A percentile compares a stretch with the other conserved stretches of the same genome.
phyloP scores from a whole-genome alignment of 148 eudicot species.

The Spergularia bocconei region DNA sequence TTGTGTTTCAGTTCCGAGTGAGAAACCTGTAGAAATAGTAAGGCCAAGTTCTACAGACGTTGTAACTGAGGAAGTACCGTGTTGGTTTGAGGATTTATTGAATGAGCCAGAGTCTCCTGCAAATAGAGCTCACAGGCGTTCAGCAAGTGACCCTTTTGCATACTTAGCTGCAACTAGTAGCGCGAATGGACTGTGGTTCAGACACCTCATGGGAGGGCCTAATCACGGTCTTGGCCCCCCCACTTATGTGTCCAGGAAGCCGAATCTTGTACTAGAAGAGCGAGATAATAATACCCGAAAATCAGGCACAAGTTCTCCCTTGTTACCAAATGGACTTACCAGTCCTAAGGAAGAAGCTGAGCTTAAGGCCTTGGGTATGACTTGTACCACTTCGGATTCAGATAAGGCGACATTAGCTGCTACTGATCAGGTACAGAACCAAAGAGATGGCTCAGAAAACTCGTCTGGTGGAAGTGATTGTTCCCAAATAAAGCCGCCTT shows the following conservation, averaged over 20 bases:
- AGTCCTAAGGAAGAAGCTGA: conserved; percentile 26
- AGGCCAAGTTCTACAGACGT: conserved; percentile 41
- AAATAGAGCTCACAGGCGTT: conserved; percentile 51
- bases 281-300: conserved; percentile 21
- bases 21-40: conserved; percentile 31
- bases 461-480: conserved; percentile 32
- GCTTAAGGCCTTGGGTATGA: conserved; percentile 25
- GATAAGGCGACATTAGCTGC: conserved; percentile 19
- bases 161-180: conserved; percentile 35
- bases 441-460: conserved; percentile 32
- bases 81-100: conserved; percentile 84
- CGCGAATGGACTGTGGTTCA: conserved; percentile 23
- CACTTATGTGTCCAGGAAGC: conserved; percentile 10
- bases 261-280: conserved; percentile 15
- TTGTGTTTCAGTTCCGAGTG: conserved; percentile 14
- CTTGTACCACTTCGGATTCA: conserved; percentile 29
- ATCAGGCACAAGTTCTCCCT: conserved; percentile 15
- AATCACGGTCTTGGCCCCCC: conserved; percentile 16
- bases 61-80: conserved; percentile 59
- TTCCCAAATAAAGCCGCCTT: conserved; percentile 37
- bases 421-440: conserved; percentile 27
- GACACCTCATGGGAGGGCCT: conserved; percentile 11
- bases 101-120: conserved; percentile 60
- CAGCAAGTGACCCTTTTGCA: conserved; percentile 64
- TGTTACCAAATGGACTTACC: conserved; percentile 17